A percentile compares a stretch with the other conserved stretches of the same genome.
These are phyloP conservation scores for Picochlorum sp. DNA, from an alignment of 139 green algal species.

Conservation along the genomic window DNA sequence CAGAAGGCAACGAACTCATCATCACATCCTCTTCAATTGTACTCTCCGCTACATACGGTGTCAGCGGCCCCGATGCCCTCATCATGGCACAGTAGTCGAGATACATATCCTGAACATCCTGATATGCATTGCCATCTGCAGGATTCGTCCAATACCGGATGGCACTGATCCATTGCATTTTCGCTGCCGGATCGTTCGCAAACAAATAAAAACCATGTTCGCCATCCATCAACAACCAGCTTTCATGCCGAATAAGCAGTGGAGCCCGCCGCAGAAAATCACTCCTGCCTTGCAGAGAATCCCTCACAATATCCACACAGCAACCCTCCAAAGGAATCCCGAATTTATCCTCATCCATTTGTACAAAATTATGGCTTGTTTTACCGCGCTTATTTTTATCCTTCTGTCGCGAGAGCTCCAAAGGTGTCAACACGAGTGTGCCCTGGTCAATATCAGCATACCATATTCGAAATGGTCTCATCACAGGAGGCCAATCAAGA, in stretches of 20 bases:
- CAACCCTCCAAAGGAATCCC: slow-evolving; percentile 33
- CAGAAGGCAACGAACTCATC: background rate
- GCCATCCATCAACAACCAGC: slow-evolving; percentile 30
- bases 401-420: background rate
- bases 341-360: slow-evolving; percentile 8
- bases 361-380: background rate
- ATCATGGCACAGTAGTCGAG: slow-evolving; percentile 17
- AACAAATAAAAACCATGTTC: slow-evolving; percentile 36
- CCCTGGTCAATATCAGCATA: slow-evolving; percentile 19
- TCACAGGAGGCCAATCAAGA: slow-evolving; percentile 20
- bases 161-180: slow-evolving; percentile 27
- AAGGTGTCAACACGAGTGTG: slow-evolving; percentile 21
- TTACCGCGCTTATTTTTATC: background rate
- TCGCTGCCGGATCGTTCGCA: slow-evolving; percentile 22
- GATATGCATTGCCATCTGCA: slow-evolving; percentile 5
- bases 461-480: slow-evolving; percentile 8
- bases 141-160: slow-evolving; percentile 24
- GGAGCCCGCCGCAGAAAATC: slow-evolving; percentile 27
- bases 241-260: slow-evolving; percentile 38
- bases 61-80: background rate
- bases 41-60: slow-evolving; percentile 5
- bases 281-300: slow-evolving; percentile 25
- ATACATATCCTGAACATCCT: slow-evolving; percentile 17
- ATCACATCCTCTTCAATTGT: background rate
- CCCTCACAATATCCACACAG: slow-evolving; percentile 19